These are phyloP conservation scores for Sclerotinia subarctica DNA, from an alignment of 2,329 filamentous ascomycete genomes.

Conservation along the genomic window DNA sequence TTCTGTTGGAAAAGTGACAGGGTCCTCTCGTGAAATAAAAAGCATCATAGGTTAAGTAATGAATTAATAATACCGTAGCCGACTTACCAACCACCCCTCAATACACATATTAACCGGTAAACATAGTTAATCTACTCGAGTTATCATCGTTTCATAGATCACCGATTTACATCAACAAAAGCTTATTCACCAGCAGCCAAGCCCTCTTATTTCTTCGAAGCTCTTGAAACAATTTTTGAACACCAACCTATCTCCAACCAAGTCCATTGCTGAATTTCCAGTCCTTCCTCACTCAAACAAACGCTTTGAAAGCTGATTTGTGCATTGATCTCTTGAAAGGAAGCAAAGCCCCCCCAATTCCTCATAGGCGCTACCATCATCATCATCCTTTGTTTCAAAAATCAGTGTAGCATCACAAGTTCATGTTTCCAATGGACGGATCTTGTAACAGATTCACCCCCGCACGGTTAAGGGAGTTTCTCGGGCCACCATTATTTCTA, in stretches of 20 bases:
- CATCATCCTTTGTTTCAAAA: constrained; percentile 19
- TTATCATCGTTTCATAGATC: background rate
- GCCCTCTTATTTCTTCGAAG: background rate
- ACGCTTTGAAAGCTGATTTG: background rate
- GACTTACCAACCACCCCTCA: background rate
- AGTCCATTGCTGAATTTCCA: background rate
- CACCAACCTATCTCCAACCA: background rate
- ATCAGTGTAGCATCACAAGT: background rate
- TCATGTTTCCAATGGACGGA: constrained; percentile 10
- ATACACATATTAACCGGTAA: background rate
- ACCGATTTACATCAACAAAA: background rate
- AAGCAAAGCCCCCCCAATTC: constrained; percentile 1
- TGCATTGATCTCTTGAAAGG: background rate
- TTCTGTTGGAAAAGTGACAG: background rate
- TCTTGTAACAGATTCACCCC: constrained; percentile 18
- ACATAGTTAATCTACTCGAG: background rate
- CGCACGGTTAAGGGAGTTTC: constrained; percentile 3
- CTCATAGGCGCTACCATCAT: constrained; percentile 1
- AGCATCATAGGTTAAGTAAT: background rate
- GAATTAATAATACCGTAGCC: background rate
- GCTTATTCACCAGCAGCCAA: background rate
- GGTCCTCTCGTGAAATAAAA: too few species aligned
- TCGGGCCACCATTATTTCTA: background rate
- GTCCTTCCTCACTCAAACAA: background rate
- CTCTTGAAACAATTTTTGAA: background rate